Base-by-base conservation (phyloP, 1,284 basidiomycete species). In the Ustilago sp. region DNA sequence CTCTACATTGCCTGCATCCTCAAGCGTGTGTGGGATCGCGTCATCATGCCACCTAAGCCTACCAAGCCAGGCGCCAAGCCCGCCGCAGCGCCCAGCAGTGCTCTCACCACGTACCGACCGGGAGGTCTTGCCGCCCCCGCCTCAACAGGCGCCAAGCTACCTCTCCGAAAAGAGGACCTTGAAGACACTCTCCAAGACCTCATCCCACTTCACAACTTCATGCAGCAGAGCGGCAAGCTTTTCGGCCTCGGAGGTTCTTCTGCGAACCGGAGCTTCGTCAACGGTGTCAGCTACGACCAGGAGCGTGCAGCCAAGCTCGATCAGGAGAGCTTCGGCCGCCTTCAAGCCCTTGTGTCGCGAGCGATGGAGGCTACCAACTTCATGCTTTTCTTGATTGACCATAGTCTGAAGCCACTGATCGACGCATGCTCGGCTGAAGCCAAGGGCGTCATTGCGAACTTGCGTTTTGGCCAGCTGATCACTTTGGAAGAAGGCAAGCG, bases 301-400 rank as follows among this genome's bases (percentile, higher is more conserved):
- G 78, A 71, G 53, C 63, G 69, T 9, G 69, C 71, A 4, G 75
- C 77, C 43, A 81, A 68, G 71, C 91, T 90, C 6, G 95, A 97
- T 85, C 92, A 94, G 84, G 89, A 88, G 57, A 94, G 93, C 15
- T 91, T 94, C 23, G 88, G 89, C 35, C 90, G 93, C 76, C 87
- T 97, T 7, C 88, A 91, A 51, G 87, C 89, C 28, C 89, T 99
- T 47, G 88, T 98, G 51, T 90, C 90, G 94, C 68, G 83, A 12
- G 77, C 82, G 8, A 68, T 79, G 59, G 81, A 85, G 68, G 84
- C 94, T 0, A 91, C 98, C 70, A 94, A 94, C 0, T 99, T 99
- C 86, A 89, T 98, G 55, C 89, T 98, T 32, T 90, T 99, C 31
- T 88, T 99, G 43, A 93, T 91, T 79, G 97, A 99, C 85, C 96